Evolutionary conservation across 2,329 filamentous ascomycete species (phyloP), one percentile per base, ranked within the genome.

Genomic region (Colletotrichum filicis): DNA sequence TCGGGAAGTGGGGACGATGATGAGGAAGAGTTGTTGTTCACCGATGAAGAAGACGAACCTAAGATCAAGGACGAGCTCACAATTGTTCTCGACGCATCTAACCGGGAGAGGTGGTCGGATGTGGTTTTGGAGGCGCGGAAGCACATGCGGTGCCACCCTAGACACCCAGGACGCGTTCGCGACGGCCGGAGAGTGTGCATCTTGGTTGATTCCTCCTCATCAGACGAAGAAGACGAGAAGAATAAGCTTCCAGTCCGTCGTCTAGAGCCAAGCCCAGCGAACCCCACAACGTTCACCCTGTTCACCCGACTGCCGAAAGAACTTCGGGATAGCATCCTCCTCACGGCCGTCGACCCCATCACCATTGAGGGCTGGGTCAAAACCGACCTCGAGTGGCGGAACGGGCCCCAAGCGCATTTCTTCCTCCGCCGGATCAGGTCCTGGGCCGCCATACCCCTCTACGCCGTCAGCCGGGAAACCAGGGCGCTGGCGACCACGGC

Each of bases 401-500:
- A 16, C 19, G 56, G 56, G 8, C 46, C 46, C 49, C 62, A 71
- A 55, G 19, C 42, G 7, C 55, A 55, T 19, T 60, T 66, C 22
- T 19, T 11, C 0, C 37, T 16, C 19, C 2, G 4, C 3, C 14
- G 9, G 1, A 22, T 32, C 22, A 28, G 67, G n/a, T 26, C 24
- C 1, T 32, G 53, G 28, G 53, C 28, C 52, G 60, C 42, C 22
- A 8, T 65, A 32, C 22, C 28, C 16, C 67, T 60, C 22, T 56
- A 32, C n/a, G 42, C 52, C 52, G 58, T 63, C 52, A 63, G 42
- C 69, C 37, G 24, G 58, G 69, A 49, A 9, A 63, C 24, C 12
- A 57, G 42, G 14, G 19, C 24, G 22, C 42, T 63, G 14, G 53
- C 66, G 7, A 14, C 19, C 12, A 11, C n/a, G 22, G 37, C 14